These are phyloP conservation scores for Panicum virgatum DNA, from an alignment of 202 grass and related monocot species.

Conservation along the genomic window DNA sequence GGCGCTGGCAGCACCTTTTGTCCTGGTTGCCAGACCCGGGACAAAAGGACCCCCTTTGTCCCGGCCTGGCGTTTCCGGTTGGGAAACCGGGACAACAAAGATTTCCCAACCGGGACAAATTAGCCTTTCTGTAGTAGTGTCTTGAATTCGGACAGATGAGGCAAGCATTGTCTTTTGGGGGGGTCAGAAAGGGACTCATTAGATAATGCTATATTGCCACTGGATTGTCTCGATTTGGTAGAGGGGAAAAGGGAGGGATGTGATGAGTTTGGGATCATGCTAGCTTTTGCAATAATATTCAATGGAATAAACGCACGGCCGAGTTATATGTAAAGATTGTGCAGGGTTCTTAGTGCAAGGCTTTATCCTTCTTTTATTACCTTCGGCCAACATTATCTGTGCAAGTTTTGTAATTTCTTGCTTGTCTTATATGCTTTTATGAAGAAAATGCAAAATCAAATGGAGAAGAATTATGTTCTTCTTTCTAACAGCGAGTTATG, in stretches of 20 bases:
- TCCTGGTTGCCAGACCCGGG: too few species aligned
- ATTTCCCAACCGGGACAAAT: too few species aligned
- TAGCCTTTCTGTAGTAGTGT: too few species aligned
- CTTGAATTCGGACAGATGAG: slow-evolving; percentile 34
- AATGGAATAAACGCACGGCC: neutral
- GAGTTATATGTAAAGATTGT: neutral
- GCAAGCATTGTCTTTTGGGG: slow-evolving; percentile 27
- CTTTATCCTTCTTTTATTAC: neutral
- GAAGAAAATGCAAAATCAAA: neutral
- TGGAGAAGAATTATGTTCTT: neutral
- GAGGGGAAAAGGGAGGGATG: neutral
- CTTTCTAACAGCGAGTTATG: neutral
- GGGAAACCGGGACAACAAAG: too few species aligned
- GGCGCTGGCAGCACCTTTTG: too few species aligned
- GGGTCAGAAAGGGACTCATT: slow-evolving; percentile 12
- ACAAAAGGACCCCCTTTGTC: too few species aligned
- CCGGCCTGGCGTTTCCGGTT: too few species aligned
- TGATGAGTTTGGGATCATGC: slow-evolving; percentile 1
- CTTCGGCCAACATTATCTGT: neutral
- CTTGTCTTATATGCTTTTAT: neutral
- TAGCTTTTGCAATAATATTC: slow-evolving; percentile 20
- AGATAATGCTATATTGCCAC: slow-evolving; percentile 16
- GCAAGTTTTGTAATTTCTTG: neutral
- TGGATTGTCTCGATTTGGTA: neutral
- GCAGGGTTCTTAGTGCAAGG: neutral